Evolutionary conservation across 192 early-diverging fungal genomes (phyloP), one percentile per base, ranked within the genome.

Genomic region (Umbelopsis sp.): DNA sequence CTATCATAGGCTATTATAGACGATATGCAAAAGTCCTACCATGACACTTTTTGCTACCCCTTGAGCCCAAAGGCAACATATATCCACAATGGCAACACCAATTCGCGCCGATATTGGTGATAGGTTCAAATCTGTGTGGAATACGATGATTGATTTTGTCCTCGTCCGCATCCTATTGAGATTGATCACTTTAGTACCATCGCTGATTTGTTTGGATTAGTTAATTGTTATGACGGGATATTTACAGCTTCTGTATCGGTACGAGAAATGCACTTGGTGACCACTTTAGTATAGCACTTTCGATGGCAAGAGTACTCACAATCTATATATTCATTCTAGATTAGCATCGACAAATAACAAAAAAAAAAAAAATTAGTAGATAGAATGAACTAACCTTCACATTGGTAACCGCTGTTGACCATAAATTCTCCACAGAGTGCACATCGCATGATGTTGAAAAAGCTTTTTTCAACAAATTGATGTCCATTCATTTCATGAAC

Each of bases 1-100:
- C 52, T 20, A 47, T 23, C 21, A 58, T 30, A 25, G 16, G 8
- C 16, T 9, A 12, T 22, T 33, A 33, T 48, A n/a, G 1, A 16
- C 3, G 11, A 33, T 22, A 18, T 9, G 21, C 44, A 1, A 58
- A n/a, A 46, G 37, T 12, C 64, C 66, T 82, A 86, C 85, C 85
- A 23, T 81, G 77, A 68, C 85, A 87, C 23, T 77, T 78, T 61
- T 83, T 87, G 13, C 82, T 74, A 41, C 85, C 80, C 50, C 85
- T 84, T 21, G 87, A 91, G 30, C 94, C 92, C 7, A 99, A 80
- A 20, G 97, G 87, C 45, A 99, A 89, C 91, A 99, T 94, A 47
- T 88, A 94, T 37, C 97, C 97, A 82, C 97, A 99, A 82, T 99
- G 97, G 73, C 90, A 94, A 79, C 97, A 99, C 97, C 97, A 99